phyloP scores from a whole-genome alignment of 2,329 filamentous ascomycete genomes.

The Neonectria punicea region DNA sequence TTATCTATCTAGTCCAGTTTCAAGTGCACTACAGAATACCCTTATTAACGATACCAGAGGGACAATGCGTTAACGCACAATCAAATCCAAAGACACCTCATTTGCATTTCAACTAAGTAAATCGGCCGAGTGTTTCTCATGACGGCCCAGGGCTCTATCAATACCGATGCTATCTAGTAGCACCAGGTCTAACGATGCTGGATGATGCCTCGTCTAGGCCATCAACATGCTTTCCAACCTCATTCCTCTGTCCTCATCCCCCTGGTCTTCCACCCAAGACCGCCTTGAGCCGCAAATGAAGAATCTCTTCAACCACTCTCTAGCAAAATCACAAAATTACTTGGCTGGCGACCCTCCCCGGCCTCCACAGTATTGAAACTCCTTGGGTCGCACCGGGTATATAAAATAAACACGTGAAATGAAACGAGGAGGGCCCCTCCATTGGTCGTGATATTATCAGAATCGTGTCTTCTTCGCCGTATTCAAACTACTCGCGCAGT shows the following conservation, averaged over 20 bases:
- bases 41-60: neutral
- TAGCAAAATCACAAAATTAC: slow-evolving; percentile 30
- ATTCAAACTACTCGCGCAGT: slow-evolving; percentile 17
- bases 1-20: neutral
- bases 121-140: slow-evolving; percentile 12
- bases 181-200: slow-evolving; percentile 21
- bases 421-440: slow-evolving; percentile 31
- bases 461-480: slow-evolving; percentile 17
- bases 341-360: slow-evolving; percentile 26
- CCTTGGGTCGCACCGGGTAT: slow-evolving; percentile 41
- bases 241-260: neutral
- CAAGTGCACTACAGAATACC: neutral
- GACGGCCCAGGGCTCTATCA: slow-evolving; percentile 27
- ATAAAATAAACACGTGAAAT: slow-evolving; percentile 41
- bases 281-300: slow-evolving; percentile 4
- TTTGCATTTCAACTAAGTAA: slow-evolving; percentile 27
- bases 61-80: neutral
- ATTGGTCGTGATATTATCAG: slow-evolving; percentile 27
- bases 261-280: slow-evolving; percentile 8
- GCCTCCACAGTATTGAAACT: slow-evolving; percentile 33
- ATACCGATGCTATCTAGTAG: slow-evolving; percentile 32
- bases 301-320: neutral
- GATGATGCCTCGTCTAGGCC: slow-evolving; percentile 21
- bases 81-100: slow-evolving; percentile 8
- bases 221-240: slow-evolving; percentile 8